Evolutionary conservation across 2,329 filamentous ascomycete species (phyloP), one percentile per base, ranked within the genome.

Genomic region (Colletotrichum liriopes): DNA sequence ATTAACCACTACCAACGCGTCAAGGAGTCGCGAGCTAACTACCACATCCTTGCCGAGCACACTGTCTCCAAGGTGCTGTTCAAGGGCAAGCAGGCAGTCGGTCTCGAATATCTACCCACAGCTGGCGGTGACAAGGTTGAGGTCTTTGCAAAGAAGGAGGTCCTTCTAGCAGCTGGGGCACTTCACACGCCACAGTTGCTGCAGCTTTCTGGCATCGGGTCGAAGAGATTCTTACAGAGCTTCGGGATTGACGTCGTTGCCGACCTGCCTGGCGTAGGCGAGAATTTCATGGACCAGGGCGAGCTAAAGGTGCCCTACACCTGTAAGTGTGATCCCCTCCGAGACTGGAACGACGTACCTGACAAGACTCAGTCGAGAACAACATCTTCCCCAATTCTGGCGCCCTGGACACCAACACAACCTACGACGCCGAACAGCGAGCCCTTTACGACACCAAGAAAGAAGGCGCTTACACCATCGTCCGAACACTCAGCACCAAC

Each of bases 11-110:
- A 79, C 62, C 77, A 76, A 9, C 71, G 75, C 18, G 79, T 80
- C 41, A 74, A 74, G 5, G 75, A 73, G 1, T 79, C 86, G 2
- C 84, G 89, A 58, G 85, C 88, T 0, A 91, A 91, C 67, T 84
- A 93, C 2, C 88, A 92, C 68, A 82, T 93, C 5, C 81, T 93
- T 0, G 82, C 86, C 0, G 85, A 91, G 75, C 85, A 86, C 2
- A 87, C 87, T 67, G 89, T 93, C 0, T 80, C 86, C 1, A 85
- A 85, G 3, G 84, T 92, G 0, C 71, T 91, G 2, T 88, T 91
- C 63, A 82, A 87, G 2, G 82, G 84, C 5, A 88, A 84, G 45
- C 76, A 82, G 47, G 91, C 91, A 5, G 81, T 85, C 0, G 91
- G 90, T 0, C 84, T 93, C 1, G 88, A 92, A 75, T 90, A 87